Evolutionary conservation across 257 asterid species (phyloP).

Genomic region (Ajuga chamaepitys): DNA sequence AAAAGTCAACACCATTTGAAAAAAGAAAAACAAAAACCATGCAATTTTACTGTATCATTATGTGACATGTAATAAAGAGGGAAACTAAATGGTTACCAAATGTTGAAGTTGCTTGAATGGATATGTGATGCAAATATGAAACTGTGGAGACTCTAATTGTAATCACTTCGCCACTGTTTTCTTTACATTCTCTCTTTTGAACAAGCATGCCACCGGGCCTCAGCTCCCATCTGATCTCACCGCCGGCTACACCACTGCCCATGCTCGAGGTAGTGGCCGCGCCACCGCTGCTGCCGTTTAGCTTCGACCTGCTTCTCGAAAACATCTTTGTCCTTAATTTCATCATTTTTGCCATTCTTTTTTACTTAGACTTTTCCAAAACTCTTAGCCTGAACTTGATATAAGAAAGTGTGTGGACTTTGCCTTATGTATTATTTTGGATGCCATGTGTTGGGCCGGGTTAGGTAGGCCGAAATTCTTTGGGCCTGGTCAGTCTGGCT

Average conservation of each 20-base stretch:
- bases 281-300: background rate
- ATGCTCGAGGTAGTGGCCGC: background rate
- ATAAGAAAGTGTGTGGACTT: background rate
- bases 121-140: constrained; percentile 44
- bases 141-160: constrained; percentile 47
- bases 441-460: too few species aligned
- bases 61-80: too few species aligned
- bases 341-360: constrained; percentile 26
- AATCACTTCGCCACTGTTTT: constrained; percentile 28
- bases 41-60: too few species aligned
- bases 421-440: background rate
- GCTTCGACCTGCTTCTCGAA: constrained; percentile 42
- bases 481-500: too few species aligned
- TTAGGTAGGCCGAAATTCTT: too few species aligned
- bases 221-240: constrained; percentile 62
- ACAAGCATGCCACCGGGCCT: constrained; percentile 87
- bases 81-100: constrained; percentile 32
- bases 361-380: background rate
- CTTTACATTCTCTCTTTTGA: constrained; percentile 44
- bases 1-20: too few species aligned
- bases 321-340: constrained; percentile 55
- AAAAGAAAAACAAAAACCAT: too few species aligned
- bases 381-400: background rate
- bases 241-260: background rate
- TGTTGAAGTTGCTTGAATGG: constrained; percentile 55